phyloP scores from a whole-genome alignment of 257 asterid species.

The Penstemon davidsonii region DNA sequence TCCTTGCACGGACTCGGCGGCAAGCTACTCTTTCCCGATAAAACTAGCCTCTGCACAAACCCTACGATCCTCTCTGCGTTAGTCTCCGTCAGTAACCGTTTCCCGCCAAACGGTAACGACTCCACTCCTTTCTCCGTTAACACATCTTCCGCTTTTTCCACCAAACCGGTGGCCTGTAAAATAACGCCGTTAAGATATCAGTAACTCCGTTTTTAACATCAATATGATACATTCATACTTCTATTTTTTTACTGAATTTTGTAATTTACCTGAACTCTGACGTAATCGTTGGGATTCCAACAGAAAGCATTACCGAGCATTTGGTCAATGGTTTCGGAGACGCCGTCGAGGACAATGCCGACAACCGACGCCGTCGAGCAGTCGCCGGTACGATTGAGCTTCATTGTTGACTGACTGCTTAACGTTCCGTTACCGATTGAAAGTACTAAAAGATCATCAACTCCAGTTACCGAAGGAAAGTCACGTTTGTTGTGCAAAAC shows the following conservation, averaged over 20 bases:
- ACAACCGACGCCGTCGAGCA: slow-evolving; percentile 60
- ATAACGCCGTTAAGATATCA: slow-evolving; percentile 26
- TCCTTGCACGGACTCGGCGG: slow-evolving; percentile 99
- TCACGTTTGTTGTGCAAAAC: slow-evolving; percentile 91
- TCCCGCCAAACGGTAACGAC: slow-evolving; percentile 88
- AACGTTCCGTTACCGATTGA: slow-evolving; percentile 78
- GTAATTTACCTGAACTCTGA: slow-evolving; percentile 78
- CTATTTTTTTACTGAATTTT: too few species aligned
- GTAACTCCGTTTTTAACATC: not conserved
- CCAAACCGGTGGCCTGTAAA: slow-evolving; percentile 63
- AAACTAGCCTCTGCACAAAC: slow-evolving; percentile 82
- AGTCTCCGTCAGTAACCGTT: slow-evolving; percentile 80
- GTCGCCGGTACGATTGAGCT: slow-evolving; percentile 49
- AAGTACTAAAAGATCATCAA: slow-evolving; percentile 77
- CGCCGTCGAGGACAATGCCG: slow-evolving; percentile 84
- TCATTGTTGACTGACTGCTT: slow-evolving; percentile 39
- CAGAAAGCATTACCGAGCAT: slow-evolving; percentile 87
- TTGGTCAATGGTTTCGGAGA: slow-evolving; percentile 89
- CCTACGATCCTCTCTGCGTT: slow-evolving; percentile 69
- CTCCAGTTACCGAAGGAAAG: slow-evolving; percentile 78
- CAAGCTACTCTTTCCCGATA: slow-evolving; percentile 65
- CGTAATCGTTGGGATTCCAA: slow-evolving; percentile 83
- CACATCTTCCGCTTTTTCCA: slow-evolving; percentile 40
- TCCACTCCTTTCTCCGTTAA: slow-evolving; percentile 71
- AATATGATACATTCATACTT: too few species aligned